These are phyloP conservation scores for Sechiopsis laciniata DNA, from an alignment of 306 rosid species.

Conservation along the genomic window DNA sequence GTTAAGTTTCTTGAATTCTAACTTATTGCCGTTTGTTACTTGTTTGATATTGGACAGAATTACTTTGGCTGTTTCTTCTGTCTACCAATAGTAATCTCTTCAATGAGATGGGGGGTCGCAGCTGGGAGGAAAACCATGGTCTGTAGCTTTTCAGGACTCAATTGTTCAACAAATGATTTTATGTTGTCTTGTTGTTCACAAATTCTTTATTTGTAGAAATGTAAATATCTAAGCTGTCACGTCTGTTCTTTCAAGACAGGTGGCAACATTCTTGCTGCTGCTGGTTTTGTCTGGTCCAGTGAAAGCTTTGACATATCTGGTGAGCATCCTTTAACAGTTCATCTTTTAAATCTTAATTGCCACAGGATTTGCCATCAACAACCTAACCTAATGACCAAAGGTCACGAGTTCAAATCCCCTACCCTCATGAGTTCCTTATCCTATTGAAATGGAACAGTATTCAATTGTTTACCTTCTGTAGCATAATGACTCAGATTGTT, in stretches of 20 bases:
- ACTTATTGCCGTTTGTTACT: neutral
- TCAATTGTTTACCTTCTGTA: neutral
- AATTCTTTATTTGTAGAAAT: neutral
- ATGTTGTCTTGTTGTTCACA: neutral
- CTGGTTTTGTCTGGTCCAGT: conserved; percentile 87
- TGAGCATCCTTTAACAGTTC: conserved; percentile 36
- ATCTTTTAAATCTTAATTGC: conserved; percentile 17
- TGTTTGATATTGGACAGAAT: conserved; percentile 50
- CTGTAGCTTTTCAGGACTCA: conserved; percentile 26
- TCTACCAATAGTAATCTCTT: conserved; percentile 81
- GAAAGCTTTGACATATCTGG: conserved; percentile 83
- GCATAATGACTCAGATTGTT: conserved; percentile 6
- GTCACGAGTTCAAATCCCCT: too few species aligned
- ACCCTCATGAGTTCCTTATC: neutral
- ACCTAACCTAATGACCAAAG: too few species aligned
- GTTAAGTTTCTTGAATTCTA: neutral
- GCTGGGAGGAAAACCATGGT: conserved; percentile 98
- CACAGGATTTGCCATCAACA: neutral
- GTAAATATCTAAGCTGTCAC: neutral
- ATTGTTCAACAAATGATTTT: conserved; percentile 14
- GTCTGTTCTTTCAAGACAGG: conserved; percentile 44
- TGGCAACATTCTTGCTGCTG: conserved; percentile 75
- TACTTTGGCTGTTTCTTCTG: conserved; percentile 90
- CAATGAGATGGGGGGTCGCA: conserved; percentile 94
- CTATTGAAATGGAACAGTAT: neutral